A percentile compares a stretch with the other conserved stretches of the same genome.
phyloP scores from a whole-genome alignment of 139 green algal genomes.

The Marvania coccoides region DNA sequence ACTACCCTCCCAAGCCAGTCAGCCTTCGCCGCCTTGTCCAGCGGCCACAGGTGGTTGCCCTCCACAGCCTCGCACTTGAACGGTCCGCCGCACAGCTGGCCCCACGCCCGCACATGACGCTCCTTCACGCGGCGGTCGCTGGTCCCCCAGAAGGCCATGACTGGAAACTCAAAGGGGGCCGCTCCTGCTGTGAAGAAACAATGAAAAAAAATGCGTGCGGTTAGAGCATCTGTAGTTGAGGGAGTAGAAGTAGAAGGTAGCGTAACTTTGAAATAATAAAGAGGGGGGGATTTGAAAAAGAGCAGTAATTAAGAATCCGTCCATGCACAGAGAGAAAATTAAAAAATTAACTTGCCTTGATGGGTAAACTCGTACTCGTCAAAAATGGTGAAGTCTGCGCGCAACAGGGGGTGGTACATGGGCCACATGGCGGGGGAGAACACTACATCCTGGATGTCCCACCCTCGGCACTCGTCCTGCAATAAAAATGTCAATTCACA shows the following conservation, averaged over 20 bases:
- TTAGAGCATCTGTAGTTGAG: background rate
- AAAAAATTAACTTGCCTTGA: background rate
- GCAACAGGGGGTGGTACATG: conserved; percentile 52
- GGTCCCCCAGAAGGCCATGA: conserved; percentile 49
- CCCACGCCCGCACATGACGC: conserved; percentile 41
- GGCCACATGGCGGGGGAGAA: conserved; percentile 66
- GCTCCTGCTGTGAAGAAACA: too few species aligned
- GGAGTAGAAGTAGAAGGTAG: background rate
- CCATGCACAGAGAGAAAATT: background rate
- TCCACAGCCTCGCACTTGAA: conserved; percentile 41
- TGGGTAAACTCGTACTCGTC: conserved; percentile 57
- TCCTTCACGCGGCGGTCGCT: conserved; percentile 41
- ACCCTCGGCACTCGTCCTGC: conserved; percentile 70
- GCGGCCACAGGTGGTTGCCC: conserved; percentile 69
- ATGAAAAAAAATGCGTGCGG: too few species aligned
- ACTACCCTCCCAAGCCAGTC: conserved; percentile 41
- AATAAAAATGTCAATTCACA: too few species aligned
- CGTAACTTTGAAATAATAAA: background rate
- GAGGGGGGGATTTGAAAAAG: background rate
- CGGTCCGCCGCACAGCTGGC: background rate
- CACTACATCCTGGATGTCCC: conserved; percentile 71
- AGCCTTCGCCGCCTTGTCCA: conserved; percentile 47
- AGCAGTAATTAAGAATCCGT: background rate
- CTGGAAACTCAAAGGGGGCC: conserved; percentile 34
- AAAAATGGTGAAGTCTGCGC: conserved; percentile 75